Base-by-base conservation (phyloP, 139 green algal species). In the Tetraselmis chui region DNA sequence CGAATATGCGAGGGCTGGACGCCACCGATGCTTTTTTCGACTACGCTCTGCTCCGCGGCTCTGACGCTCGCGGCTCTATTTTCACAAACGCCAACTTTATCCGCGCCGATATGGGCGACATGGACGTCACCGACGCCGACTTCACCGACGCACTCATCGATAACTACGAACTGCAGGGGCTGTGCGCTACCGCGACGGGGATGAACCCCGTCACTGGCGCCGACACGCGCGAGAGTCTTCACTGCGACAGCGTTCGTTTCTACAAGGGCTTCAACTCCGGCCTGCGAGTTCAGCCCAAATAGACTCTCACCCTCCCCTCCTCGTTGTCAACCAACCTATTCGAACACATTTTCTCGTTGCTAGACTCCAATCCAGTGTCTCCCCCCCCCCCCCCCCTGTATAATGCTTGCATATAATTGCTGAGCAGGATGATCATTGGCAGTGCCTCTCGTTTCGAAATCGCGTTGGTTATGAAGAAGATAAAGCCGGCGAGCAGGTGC, bases 121-220 rank as follows among this genome's bases (percentile, higher is more conserved):
- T 92, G 1, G 93, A 97, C 75, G 77, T 31, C 58, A 84, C 30
- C 23, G 82, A 28, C 23, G 83, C 59, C 1, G 94, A 97, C 86
- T 91, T 97, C 76, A 90, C 80, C 0, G 74, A 95, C 80, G 94
- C 94, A 1, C 75, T 95, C 2, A 76, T 97, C 76, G 86, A 91
- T 59, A 92, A 90, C 77, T 93, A 97, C 83, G 45, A 91, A 26
- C 85, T 90, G 79, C 85, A 87, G 75, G 79, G 85, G 29, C 86
- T 97, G n/a, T 97, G 94, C 89, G 79, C 82, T 2, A 93, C 92
- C 27, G 94, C 93, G 0, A 86, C 82, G 2, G 94, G 94, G 27
- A 91, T 86, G 29, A 97, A 97, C 86, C 88, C 93, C 24, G 86
- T 27, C 29, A 97, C 94, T 5, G 93, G 94, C 25, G 90, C 95